phyloP scores from a whole-genome alignment of 306 rosid species.

The Chamaecrista fasciculata region DNA sequence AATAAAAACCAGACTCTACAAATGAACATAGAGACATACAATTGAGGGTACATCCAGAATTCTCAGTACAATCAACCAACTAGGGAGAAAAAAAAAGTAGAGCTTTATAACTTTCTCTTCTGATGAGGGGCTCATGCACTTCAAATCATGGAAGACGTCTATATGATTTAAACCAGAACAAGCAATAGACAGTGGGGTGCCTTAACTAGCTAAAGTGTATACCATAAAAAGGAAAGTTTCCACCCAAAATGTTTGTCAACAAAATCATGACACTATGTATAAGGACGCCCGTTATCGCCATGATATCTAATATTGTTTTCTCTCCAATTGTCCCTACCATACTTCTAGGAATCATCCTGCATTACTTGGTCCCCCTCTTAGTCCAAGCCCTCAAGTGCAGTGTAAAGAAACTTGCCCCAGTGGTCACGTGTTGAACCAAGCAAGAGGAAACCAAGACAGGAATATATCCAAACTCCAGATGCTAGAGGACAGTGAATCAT shows the following conservation, averaged over 20 bases:
- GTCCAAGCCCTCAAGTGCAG: conserved; percentile 54
- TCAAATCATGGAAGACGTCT: conserved; percentile 8
- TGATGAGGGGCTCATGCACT: not conserved
- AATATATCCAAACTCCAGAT: conserved; percentile 49
- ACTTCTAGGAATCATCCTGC: conserved; percentile 54
- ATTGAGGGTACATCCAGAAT: conserved; percentile 9
- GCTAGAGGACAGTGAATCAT: conserved; percentile 51
- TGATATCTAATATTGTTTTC: conserved; percentile 35
- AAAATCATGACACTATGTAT: conserved; percentile 31
- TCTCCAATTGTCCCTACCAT: conserved; percentile 49
- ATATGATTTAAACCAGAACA: conserved; percentile 3
- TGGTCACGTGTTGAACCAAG: conserved; percentile 51
- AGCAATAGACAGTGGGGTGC: conserved; percentile 19
- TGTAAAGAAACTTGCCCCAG: conserved; percentile 45
- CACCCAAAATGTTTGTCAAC: conserved; percentile 32
- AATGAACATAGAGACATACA: not conserved
- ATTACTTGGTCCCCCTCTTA: conserved; percentile 60
- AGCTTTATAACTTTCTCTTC: not conserved
- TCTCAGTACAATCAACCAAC: conserved; percentile 6
- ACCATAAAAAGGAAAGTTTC: conserved; percentile 14
- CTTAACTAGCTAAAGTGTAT: conserved; percentile 19
- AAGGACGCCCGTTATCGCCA: conserved; percentile 31
- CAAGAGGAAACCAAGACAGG: conserved; percentile 73
- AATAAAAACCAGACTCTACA: not conserved
- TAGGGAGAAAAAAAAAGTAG: not conserved